Percentiles rank a stretch among this genome's conserved stretches.
Conservation (phyloP, 2,329 filamentous ascomycete species). For the Pyrenophora seminiperda region DNA sequence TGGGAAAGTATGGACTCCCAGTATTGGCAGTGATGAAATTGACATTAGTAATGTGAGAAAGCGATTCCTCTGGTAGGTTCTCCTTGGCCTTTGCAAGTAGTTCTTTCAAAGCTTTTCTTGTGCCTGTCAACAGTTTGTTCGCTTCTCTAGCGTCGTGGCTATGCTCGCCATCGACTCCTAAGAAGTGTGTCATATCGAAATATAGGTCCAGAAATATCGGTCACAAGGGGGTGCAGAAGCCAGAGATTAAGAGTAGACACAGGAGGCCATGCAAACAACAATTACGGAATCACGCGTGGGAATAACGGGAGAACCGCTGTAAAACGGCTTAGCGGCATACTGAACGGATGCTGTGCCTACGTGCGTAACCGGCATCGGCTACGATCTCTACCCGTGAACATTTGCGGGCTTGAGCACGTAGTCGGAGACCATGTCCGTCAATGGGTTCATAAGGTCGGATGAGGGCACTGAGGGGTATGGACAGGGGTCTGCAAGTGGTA, state of each 20-base stretch:
- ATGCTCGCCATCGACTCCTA: slow-evolving; percentile 24
- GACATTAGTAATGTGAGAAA: slow-evolving; percentile 35
- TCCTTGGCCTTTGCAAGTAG: slow-evolving; percentile 40
- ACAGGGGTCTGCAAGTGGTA: too few species aligned
- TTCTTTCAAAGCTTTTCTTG: slow-evolving; percentile 38
- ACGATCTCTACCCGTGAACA: slow-evolving; percentile 15
- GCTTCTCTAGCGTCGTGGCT: slow-evolving; percentile 16
- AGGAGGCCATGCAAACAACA: slow-evolving; percentile 8
- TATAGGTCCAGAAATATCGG: not conserved
- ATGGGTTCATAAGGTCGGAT: not conserved
- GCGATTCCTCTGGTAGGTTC: slow-evolving; percentile 43
- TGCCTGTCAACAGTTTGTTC: slow-evolving; percentile 44
- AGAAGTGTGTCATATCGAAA: slow-evolving; percentile 35
- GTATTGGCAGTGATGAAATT: slow-evolving; percentile 46
- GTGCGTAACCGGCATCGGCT: slow-evolving; percentile 19
- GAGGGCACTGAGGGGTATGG: too few species aligned
- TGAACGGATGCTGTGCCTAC: slow-evolving; percentile 10
- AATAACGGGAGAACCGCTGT: slow-evolving; percentile 16
- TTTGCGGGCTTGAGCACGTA: slow-evolving; percentile 10
- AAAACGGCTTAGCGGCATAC: slow-evolving; percentile 27
- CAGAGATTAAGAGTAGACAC: slow-evolving; percentile 4
- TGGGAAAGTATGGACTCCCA: slow-evolving; percentile 49
- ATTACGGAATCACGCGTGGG: slow-evolving; percentile 11
- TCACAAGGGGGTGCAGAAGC: slow-evolving; percentile 5
- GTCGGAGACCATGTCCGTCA: too few species aligned